These are phyloP conservation scores for Cyclotella cryptica DNA, from an alignment of 108 stramenopile genomes.

Conservation along the genomic window DNA sequence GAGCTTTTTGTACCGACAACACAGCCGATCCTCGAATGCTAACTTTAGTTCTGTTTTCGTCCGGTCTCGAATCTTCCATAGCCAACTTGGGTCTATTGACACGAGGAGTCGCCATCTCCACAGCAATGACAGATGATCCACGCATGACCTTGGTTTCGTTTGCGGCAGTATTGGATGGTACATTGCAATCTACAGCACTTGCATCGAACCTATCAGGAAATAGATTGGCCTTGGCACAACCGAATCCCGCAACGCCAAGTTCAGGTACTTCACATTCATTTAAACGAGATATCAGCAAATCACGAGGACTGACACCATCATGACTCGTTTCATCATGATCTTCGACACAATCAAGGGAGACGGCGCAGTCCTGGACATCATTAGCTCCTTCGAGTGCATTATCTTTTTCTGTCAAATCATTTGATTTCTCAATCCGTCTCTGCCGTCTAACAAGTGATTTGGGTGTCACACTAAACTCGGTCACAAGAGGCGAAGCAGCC, in stretches of 20 bases:
- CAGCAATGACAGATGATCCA: neutral
- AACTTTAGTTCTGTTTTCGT: neutral
- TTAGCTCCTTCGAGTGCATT: neutral
- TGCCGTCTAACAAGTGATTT: neutral
- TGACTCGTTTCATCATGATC: neutral
- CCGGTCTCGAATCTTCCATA: neutral
- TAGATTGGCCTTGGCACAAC: neutral
- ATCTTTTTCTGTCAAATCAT: no score
- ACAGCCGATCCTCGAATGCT: conserved; percentile 11
- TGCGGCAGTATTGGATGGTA: neutral
- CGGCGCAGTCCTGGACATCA: neutral
- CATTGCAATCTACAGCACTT: no score
- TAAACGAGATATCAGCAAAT: neutral
- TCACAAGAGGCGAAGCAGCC: neutral
- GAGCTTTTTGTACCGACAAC: conserved; percentile 15
- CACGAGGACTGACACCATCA: neutral
- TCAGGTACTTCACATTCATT: neutral
- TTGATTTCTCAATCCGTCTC: neutral
- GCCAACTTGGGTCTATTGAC: neutral
- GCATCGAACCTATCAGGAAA: neutral
- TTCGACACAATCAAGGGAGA: neutral
- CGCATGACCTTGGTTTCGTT: neutral
- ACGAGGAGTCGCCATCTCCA: conserved; percentile 12
- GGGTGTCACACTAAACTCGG: neutral
- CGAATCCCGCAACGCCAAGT: neutral